Base-by-base conservation (phyloP, 1,139 yeast genomes). In the Kodamaea sp. region DNA sequence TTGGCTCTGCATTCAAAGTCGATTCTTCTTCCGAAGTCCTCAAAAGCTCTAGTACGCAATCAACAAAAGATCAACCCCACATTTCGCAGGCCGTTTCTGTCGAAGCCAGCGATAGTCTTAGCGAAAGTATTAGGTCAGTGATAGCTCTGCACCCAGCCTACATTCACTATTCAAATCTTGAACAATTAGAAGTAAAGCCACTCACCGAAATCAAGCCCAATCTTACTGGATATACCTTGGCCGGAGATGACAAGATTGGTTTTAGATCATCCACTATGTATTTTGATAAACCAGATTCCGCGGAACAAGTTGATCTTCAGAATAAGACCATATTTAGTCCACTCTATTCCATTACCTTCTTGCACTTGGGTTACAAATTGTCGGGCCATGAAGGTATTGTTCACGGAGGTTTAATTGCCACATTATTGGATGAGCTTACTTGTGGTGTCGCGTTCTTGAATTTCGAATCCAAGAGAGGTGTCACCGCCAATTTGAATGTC, bases 351-450 rank as follows among this genome's bases (percentile, higher is more conserved):
- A 38, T 64, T 26, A 73, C 77, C 0, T 66, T 74, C 32, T 66
- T 73, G 49, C 69, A 64, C 32, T 51, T 76, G 24, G 82, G 80
- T 2, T 50, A 61, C 7, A 55, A 58, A 37, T 55, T 76, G 15
- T 63, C 76, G 0, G 79, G 80, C 1, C 81, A 76, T 49, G 56
- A 61, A 9, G 70, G 70, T 4, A 71, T 76, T 5, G 66, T 76
- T n/a, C 81, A 76, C 47, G 82, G 81, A 1, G 81, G 82, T 0
- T 59, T 76, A 26, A 56, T 73, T 29, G 80, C 80, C 2, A 73
- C 80, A 0, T 53, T 76, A 18, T 57, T 76, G 31, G 81, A 76
- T 46, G 81, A 76, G 45, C 60, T 70, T 31, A 72, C 78, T 4
- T 76, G 80, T 41, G 58, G 78, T 15, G 61, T 74, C 27, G 79